Conservation (phyloP, 2,329 filamentous ascomycete genomes). For the Fusarium sp. region DNA sequence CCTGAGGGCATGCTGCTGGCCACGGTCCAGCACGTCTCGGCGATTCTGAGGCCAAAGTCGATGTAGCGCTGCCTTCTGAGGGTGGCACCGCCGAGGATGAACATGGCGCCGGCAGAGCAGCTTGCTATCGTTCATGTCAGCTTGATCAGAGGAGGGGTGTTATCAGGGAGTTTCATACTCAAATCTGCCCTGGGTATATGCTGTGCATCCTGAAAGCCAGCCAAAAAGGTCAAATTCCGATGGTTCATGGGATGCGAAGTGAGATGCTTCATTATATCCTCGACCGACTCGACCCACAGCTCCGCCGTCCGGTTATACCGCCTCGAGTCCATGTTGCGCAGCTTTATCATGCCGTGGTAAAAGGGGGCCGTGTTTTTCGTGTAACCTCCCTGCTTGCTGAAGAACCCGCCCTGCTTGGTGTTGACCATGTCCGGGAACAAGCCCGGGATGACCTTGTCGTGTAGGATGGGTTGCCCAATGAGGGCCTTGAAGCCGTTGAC, state of each 20-base stretch:
- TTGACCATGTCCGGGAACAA: conserved; percentile 82
- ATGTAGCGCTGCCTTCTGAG: conserved; percentile 75
- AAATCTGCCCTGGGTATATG: conserved; percentile 50
- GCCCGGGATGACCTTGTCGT: conserved; percentile 63
- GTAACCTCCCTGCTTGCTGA: conserved; percentile 79
- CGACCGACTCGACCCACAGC: conserved; percentile 79
- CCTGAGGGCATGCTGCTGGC: conserved; percentile 76
- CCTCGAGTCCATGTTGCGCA: conserved; percentile 76
- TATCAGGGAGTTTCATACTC: conserved; percentile 51
- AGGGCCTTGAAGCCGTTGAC: conserved; percentile 77
- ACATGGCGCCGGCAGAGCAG: conserved; percentile 87
- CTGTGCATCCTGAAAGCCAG: conserved; percentile 45
- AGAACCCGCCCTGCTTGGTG: conserved; percentile 73
- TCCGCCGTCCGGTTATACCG: conserved; percentile 77
- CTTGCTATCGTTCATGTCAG: conserved; percentile 65
- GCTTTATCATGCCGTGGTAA: conserved; percentile 93
- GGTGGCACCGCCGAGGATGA: conserved; percentile 82
- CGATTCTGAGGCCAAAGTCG: conserved; percentile 78
- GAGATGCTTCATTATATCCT: conserved; percentile 80
- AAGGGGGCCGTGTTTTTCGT: conserved; percentile 81
- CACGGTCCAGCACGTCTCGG: conserved; percentile 78
- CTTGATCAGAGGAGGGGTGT: background rate
- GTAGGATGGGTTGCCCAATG: conserved; percentile 64
- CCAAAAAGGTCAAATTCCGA: conserved; percentile 79
- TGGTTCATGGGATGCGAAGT: conserved; percentile 74